Percentiles rank a stretch among this genome's conserved stretches.
These are phyloP conservation scores for Glarea lozoyensis DNA, from an alignment of 495 filamentous ascomycete genomes.

Conservation along the genomic window DNA sequence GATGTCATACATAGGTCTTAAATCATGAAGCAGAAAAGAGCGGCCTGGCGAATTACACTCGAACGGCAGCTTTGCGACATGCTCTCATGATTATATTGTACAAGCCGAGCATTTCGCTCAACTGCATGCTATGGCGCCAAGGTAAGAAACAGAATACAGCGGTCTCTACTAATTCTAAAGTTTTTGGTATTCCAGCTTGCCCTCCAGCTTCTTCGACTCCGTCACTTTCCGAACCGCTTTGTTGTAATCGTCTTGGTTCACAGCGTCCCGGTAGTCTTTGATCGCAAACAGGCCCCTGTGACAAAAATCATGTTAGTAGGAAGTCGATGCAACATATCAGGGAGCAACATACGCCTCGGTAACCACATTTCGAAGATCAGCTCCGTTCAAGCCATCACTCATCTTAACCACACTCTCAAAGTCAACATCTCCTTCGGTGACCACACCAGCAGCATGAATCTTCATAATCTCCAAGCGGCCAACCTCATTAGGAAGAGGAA, in stretches of 20 bases:
- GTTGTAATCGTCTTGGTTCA: constrained; percentile 99
- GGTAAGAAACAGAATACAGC: constrained; percentile 13
- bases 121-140: constrained; percentile 17
- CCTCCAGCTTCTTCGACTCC: constrained; percentile 96
- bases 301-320: constrained; percentile 14
- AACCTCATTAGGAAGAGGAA: constrained; percentile 97
- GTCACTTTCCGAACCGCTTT: constrained; percentile 95
- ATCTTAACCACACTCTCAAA: constrained; percentile 99
- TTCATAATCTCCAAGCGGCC: constrained; percentile 96
- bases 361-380: constrained; percentile 94
- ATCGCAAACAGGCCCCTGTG: constrained; percentile 90
- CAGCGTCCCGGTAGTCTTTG: constrained; percentile 89
- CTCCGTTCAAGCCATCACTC: constrained; percentile 96
- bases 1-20: too few species aligned
- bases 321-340: not conserved
- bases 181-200: constrained; percentile 97
- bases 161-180: constrained; percentile 50
- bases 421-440: constrained; percentile 91
- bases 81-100: constrained; percentile 12
- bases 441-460: constrained; percentile 85
- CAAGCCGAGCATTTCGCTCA: constrained; percentile 13
- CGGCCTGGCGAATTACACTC: too few species aligned
- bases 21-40: too few species aligned
- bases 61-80: not conserved
- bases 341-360: constrained; percentile 80